Evolutionary conservation across 1,284 basidiomycete genomes (phyloP).

Genomic region (Austroboletus niveus): DNA sequence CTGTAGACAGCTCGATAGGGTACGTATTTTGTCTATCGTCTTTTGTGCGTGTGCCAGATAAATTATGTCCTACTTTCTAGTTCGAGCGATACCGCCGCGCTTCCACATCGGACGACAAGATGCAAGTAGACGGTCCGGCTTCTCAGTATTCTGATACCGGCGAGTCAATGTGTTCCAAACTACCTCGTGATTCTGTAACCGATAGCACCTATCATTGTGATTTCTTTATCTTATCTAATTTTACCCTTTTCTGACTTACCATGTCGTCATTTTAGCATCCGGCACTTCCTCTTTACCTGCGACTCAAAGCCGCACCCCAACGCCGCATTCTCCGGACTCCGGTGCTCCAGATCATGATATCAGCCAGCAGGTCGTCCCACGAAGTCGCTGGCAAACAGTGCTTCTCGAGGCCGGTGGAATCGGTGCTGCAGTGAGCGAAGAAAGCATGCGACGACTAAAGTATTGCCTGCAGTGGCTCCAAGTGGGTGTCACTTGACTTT

Average conservation of each 20-base stretch:
- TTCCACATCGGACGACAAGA: slow-evolving; percentile 31
- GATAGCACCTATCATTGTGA: slow-evolving; percentile 8
- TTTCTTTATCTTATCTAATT: slow-evolving; percentile 6
- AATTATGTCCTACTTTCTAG: slow-evolving; percentile 31
- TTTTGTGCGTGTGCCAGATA: background rate
- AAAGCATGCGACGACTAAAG: slow-evolving; percentile 83
- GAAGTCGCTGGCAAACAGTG: slow-evolving; percentile 82
- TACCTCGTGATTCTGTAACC: background rate
- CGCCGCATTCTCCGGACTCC: slow-evolving; percentile 19
- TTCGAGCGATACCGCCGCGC: slow-evolving; percentile 51
- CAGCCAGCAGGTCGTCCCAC: slow-evolving; percentile 49
- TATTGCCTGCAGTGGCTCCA: slow-evolving; percentile 91
- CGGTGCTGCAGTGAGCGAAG: slow-evolving; percentile 84
- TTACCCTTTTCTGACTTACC: slow-evolving; percentile 5
- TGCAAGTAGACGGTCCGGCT: slow-evolving; percentile 23
- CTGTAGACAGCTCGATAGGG: slow-evolving; percentile 79
- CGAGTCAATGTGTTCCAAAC: slow-evolving; percentile 1
- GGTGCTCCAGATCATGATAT: slow-evolving; percentile 25
- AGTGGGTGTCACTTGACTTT: slow-evolving; percentile 41
- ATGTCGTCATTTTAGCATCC: slow-evolving; percentile 1
- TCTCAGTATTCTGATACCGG: slow-evolving; percentile 3
- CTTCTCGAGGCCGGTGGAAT: slow-evolving; percentile 88
- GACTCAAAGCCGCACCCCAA: slow-evolving; percentile 17
- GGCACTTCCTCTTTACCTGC: background rate
- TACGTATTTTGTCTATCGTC: slow-evolving; percentile 36